phyloP scores from a whole-genome alignment of 2,329 filamentous ascomycete genomes.

The Penicillium sclerotigenum region DNA sequence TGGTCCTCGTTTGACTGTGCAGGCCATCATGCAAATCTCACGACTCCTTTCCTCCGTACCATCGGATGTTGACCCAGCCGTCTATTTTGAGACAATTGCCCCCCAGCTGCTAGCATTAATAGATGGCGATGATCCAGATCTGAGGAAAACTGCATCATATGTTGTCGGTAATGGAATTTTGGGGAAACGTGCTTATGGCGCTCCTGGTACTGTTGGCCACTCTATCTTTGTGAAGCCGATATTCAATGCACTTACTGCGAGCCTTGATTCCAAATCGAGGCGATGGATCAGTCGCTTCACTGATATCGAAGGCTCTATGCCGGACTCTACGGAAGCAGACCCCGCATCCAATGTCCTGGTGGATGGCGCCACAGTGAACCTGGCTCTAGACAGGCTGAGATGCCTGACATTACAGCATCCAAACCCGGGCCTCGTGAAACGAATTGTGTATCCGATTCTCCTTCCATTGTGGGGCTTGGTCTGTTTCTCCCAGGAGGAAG shows the following conservation, averaged over 20 bases:
- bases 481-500: constrained; percentile 36
- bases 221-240: constrained; percentile 43
- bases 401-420: constrained; percentile 41
- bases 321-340: background rate
- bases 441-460: constrained; percentile 40
- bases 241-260: constrained; percentile 37
- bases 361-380: constrained; percentile 24
- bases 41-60: constrained; percentile 43
- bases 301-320: constrained; percentile 12
- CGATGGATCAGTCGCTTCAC: constrained; percentile 30
- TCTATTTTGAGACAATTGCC: constrained; percentile 40
- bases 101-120: constrained; percentile 41
- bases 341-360: constrained; percentile 22
- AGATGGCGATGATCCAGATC: constrained; percentile 40
- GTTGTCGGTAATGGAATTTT: constrained; percentile 45
- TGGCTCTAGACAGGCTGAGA: constrained; percentile 37
- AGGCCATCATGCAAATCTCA: constrained; percentile 46
- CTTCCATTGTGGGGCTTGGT: constrained; percentile 43
- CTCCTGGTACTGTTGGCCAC: constrained; percentile 41
- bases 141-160: constrained; percentile 44
- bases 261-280: constrained; percentile 23
- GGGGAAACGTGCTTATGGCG: constrained; percentile 39
- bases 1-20: constrained; percentile 43
- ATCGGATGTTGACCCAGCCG: constrained; percentile 32
- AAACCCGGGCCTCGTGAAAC: constrained; percentile 44